Base-by-base conservation (phyloP, 805 yeast species). In the Candida suzukii region DNA sequence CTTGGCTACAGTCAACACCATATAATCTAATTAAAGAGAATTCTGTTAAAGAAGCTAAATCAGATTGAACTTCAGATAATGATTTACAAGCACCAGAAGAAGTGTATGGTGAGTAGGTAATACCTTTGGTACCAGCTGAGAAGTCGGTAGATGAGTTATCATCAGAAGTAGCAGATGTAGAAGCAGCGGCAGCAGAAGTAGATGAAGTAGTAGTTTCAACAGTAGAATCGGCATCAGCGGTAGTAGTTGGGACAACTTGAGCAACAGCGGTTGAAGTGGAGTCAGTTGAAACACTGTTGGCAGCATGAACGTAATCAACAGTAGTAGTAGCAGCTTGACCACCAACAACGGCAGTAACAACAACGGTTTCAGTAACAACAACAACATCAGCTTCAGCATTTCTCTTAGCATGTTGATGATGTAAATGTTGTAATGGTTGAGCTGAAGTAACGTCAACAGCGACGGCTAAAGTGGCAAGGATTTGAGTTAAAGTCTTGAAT, bases 1-100 rank as follows among this genome's bases (percentile, higher is more conserved):
- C 93, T 68, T 84, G 93, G 71, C 64, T 61, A 74, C 95, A 85
- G 71, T 85, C 95, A 52, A 80, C 87, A 73, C 91, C 93, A 71
- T 85, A 85, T 49, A 85, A 67, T 77, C 95, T 80, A 62, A 85
- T 78, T 46, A 80, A 53, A 41, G 64, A 69, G 66, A 62, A 85
- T 44, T 58, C 76, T 12, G 75, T 44, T 48, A 85, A 65, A 46
- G 62, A 45, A 17, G 73, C 69, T 42, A 85, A 56, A 51, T 85
- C 95, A 24, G 76, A 52, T 44, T 74, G 66, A 50, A 85, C 83
- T 51, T 74, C 70, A 22, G 66, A 48, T 30, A 76, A 63, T 30
- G 82, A 57, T 69, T 85, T 85, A 71, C 95, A 85, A 22, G 65
- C 63, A 62, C 90, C 91, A 45, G 71, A 61, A 43, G 72, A 58